Evolutionary conservation across 1,284 basidiomycete genomes (phyloP).

Genomic region (Apiotrichum mycotoxinovorans): DNA sequence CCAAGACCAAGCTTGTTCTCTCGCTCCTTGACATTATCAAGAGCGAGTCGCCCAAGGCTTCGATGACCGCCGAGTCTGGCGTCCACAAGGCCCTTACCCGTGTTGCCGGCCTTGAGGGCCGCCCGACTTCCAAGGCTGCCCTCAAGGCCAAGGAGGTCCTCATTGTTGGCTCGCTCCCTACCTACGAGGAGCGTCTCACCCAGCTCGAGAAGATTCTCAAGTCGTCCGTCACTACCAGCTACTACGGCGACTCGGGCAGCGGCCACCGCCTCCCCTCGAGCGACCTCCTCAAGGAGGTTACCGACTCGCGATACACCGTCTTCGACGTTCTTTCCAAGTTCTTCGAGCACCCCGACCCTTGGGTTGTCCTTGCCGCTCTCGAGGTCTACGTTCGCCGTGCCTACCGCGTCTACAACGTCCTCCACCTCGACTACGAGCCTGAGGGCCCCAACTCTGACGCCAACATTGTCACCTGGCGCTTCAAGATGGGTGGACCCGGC

Average conservation of each 20-base stretch:
- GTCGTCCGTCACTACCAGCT: conserved; percentile 76
- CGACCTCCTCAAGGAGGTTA: conserved; percentile 86
- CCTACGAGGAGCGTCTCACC: conserved; percentile 84
- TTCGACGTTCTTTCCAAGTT: conserved; percentile 96
- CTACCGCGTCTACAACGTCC: conserved; percentile 89
- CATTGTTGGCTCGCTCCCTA: conserved; percentile 93
- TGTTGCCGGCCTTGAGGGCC: conserved; percentile 71
- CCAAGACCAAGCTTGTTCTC: conserved; percentile 85
- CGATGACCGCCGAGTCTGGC: conserved; percentile 51
- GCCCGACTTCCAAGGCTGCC: conserved; percentile 78
- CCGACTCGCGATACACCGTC: conserved; percentile 93
- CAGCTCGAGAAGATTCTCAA: conserved; percentile 96
- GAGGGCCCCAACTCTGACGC: conserved; percentile 79
- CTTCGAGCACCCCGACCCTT: conserved; percentile 81
- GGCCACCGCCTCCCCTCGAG: conserved; percentile 69
- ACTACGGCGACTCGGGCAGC: conserved; percentile 80
- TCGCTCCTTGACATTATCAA: conserved; percentile 86
- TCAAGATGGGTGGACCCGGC: conserved; percentile 77
- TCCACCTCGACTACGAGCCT: conserved; percentile 91
- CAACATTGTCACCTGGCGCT: conserved; percentile 81
- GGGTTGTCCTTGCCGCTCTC: conserved; percentile 84
- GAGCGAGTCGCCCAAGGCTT: conserved; percentile 67
- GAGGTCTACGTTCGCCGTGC: conserved; percentile 90
- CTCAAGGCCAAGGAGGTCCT: conserved; percentile 97
- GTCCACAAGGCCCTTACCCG: conserved; percentile 44